Evolutionary conservation across 2,329 filamentous ascomycete species (phyloP), one percentile per base, ranked within the genome.

Genomic region (Dichotomopilus funicola): DNA sequence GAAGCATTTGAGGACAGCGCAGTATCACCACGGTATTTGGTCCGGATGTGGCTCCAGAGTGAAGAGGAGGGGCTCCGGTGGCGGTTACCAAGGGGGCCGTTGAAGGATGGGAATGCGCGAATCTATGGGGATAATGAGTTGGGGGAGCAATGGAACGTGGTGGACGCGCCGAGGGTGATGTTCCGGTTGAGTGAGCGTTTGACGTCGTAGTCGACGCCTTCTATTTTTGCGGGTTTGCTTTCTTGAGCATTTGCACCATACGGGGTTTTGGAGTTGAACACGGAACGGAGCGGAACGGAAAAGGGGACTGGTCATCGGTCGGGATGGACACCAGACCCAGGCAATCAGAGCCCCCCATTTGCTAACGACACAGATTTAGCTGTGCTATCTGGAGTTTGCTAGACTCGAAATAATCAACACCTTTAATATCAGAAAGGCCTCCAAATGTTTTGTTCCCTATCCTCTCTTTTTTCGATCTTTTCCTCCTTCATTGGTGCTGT

Each of bases 1-100:
- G 80, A 83, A 60, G 78, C 74, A 19, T 85, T 84, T 59, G 69
- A 74, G 51, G 73, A 82, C 54, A 76, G 76, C 10, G 65, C 68
- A 11, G 66, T 63, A 33, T 71, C 76, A 55, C 75, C 75, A 62
- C 73, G 81, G 37, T 80, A 85, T 59, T 68, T 85, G 12, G 78
- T 84, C n/a, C 78, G 81, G 63, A 81, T 83, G 77, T 72, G 79
- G 56, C 75, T 83, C 1, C 56, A 49, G 56, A 62, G 61, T 33
- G 50, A 55, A 31, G 51, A 52, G 31, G 49, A 55, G 27, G 51
- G 50, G 31, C 6, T 62, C 27, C 55, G 54, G 3, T 64, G 62
- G 62, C 47, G 51, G 45, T 37, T 64, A 6, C 62, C 62, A 7
- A n/a, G 51, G n/a, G 44, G 19, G 19, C 19, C 7, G 2, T 45